Percentiles rank a stretch among this genome's conserved stretches.
Evolutionary conservation across 2,329 filamentous ascomycete species (phyloP).

Genomic region (Lithohypha guttulata): DNA sequence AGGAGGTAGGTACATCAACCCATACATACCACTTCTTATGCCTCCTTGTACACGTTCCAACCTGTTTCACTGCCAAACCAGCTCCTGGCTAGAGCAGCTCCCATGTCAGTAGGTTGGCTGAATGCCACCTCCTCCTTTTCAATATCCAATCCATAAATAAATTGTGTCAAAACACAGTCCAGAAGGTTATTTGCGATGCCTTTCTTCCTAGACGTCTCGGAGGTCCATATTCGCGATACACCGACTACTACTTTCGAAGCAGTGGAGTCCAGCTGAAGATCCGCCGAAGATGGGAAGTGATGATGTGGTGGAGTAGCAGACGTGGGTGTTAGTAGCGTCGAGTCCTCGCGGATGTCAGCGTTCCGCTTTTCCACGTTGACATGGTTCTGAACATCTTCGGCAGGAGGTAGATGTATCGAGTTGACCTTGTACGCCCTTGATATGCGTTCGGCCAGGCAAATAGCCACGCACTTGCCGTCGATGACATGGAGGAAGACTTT

Average conservation of each 20-base stretch:
- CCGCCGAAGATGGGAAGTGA: slow-evolving; percentile 6
- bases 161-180: slow-evolving; percentile 45
- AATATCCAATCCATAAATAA: slow-evolving; percentile 46
- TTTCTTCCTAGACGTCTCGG: slow-evolving; percentile 43
- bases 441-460: slow-evolving; percentile 52
- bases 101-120: slow-evolving; percentile 55
- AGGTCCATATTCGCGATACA: slow-evolving; percentile 57
- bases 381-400: neutral
- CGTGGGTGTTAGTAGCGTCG: slow-evolving; percentile 6
- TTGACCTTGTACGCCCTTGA: slow-evolving; percentile 44
- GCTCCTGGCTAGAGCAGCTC: slow-evolving; percentile 45
- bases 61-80: slow-evolving; percentile 45
- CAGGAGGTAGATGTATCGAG: slow-evolving; percentile 10
- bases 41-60: slow-evolving; percentile 50
- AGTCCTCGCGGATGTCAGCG: neutral
- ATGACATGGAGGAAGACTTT: slow-evolving; percentile 53
- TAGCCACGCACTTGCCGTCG: slow-evolving; percentile 50
- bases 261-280: slow-evolving; percentile 29
- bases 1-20: neutral
- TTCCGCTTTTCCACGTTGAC: neutral
- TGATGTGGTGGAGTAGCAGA: slow-evolving; percentile 4
- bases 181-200: slow-evolving; percentile 49
- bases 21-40: slow-evolving; percentile 19
- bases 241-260: slow-evolving; percentile 44
- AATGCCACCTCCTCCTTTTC: slow-evolving; percentile 49